Base-by-base conservation (phyloP, 2,329 filamentous ascomycete species). In the Epichloe festucae region DNA sequence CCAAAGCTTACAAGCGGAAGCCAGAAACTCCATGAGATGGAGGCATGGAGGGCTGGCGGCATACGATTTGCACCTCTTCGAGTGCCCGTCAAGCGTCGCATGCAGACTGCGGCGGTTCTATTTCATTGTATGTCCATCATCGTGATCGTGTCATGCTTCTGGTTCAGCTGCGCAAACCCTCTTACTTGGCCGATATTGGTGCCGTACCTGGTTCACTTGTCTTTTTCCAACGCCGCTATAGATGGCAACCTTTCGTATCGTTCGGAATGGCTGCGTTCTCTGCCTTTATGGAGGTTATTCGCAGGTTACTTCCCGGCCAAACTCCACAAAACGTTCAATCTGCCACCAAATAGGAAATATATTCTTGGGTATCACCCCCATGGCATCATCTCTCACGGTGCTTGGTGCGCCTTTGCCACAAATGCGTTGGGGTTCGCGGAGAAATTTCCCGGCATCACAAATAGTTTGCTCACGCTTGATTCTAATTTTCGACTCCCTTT, bases 311-410 rank as follows among this genome's bases (percentile, higher is more conserved):
- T 94, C 63, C 93, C 93, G 4, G 88, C 89, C 46, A 79, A 79
- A 52, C 76, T 98, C 40, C 89, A 97, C 71, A 88, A 93, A 57
- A 93, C 88, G 4, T 78, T 85, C 57, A 77, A 84, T 52, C 78
- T 98, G 6, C 79, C 86, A 21, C 78, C 89, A 0, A 89, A 85
- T 1, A 77, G 89, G 56, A 95, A 95, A 68, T 98, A 97, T 70
- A 89, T 98, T 56, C 89, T 98, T 61, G 91, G 91, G 44, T 97
- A 97, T 67, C 93, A 97, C 62, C 93, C 0, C 0, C 93, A 98
- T 64, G 91, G 93, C 23, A 97, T 98, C 67, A 96, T 98, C 62
- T 93, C 87, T 5, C 89, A 96, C 60, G 93, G 91, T n/a, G 91
- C 90, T 0, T 96, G 91, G 71, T 87, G 83, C 5, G 87, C 90